Percentiles rank a stretch among this genome's conserved stretches.
These are phyloP conservation scores for Mycena vulgaris DNA, from an alignment of 768 basidiomycete genomes.

Conservation along the genomic window DNA sequence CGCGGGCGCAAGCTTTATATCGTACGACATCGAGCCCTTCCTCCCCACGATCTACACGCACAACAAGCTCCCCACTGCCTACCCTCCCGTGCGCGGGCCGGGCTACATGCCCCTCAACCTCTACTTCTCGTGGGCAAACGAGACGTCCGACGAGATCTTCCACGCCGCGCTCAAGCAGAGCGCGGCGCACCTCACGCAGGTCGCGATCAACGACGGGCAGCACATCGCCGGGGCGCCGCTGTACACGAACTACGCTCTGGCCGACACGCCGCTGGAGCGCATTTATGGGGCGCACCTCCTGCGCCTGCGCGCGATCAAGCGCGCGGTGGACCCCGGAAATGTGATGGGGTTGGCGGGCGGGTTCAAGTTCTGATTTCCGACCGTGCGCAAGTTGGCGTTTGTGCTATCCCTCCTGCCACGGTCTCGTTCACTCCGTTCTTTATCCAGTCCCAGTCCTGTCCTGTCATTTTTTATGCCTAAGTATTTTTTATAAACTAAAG, in stretches of 20 bases:
- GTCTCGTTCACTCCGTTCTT: too few relatives aligned
- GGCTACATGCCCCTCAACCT: constrained; percentile 48
- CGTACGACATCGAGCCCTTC: constrained; percentile 69
- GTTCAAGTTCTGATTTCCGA: constrained; percentile 60
- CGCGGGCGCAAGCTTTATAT: constrained; percentile 52
- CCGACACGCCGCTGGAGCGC: constrained; percentile 55
- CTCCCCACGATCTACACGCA: constrained; percentile 58
- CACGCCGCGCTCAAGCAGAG: constrained; percentile 49
- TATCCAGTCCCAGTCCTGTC: too few relatives aligned
- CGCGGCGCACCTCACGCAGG: constrained; percentile 41
- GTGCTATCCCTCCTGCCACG: too few relatives aligned
- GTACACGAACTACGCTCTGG: constrained; percentile 64
- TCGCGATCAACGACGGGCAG: constrained; percentile 46
- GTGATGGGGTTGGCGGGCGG: constrained; percentile 67
- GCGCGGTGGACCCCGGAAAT: constrained; percentile 56
- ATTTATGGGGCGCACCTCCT: constrained; percentile 58
- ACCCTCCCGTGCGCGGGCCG: constrained; percentile 52
- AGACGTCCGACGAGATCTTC: constrained; percentile 46
- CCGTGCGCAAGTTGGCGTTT: too few relatives aligned
- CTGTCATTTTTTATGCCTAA: too few relatives aligned
- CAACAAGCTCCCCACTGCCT: constrained; percentile 57
- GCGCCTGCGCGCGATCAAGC: constrained; percentile 49
- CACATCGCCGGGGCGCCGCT: constrained; percentile 49
- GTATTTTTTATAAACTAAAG: too few relatives aligned
- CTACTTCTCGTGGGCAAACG: constrained; percentile 42